These are phyloP conservation scores for Balamuthia mandrillaris DNA, from an alignment of 208 protist species.

Conservation along the genomic window DNA sequence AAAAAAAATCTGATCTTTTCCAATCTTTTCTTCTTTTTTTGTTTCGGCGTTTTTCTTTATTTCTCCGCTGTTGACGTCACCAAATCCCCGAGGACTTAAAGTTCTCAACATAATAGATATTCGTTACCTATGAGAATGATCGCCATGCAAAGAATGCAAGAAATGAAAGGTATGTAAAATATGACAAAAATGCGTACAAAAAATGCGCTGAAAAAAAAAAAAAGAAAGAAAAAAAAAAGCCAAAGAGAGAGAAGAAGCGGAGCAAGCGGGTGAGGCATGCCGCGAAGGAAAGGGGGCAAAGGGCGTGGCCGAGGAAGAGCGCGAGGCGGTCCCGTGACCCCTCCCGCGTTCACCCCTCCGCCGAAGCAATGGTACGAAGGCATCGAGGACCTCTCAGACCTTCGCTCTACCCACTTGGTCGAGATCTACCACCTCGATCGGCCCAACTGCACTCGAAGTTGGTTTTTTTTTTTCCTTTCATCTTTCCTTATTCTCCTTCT, in stretches of 20 bases:
- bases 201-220: background rate
- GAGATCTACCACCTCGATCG: background rate
- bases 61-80: background rate
- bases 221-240: background rate
- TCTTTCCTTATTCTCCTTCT: background rate
- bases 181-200: too few species aligned
- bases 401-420: background rate
- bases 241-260: background rate
- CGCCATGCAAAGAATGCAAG: background rate
- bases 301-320: background rate
- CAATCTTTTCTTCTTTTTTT: too few species aligned
- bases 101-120: background rate
- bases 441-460: background rate
- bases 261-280: background rate
- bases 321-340: background rate
- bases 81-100: background rate
- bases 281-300: background rate
- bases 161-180: background rate
- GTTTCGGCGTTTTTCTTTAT: too few species aligned
- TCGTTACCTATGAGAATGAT: background rate
- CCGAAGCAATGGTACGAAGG: background rate
- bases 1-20: background rate
- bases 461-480: background rate
- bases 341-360: background rate
- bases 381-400: background rate